Base-by-base conservation (phyloP, 768 basidiomycete species). In the Filobasidium wieringae region DNA sequence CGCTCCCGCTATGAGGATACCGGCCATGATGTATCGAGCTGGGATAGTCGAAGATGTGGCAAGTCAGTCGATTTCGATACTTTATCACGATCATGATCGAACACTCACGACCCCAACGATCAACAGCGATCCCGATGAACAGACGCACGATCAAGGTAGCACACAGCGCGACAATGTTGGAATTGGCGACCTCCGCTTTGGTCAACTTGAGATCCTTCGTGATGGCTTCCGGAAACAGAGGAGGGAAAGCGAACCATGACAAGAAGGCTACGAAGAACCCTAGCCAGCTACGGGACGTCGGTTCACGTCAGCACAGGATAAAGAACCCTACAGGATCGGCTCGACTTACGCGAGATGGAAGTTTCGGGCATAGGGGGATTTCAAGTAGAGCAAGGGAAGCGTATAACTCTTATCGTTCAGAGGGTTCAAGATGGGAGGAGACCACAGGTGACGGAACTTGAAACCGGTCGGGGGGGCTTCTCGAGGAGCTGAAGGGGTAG, bases 191-290 rank as follows among this genome's bases (percentile, higher is more conserved):
- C 68, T 82, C 74, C 5, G 67, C 73, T 8, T 74, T 61, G 4
- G 79, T 78, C 24, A 83, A 72, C 1, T 77, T 69, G 57, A 83
- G 75, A 68, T 83, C 81, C 26, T 66, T 63, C 61, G 77, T 78
- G 70, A 83, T 82, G 30, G 77, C 79, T 8, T 80, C 79, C 0
- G 81, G 79, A 33, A 81, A 77, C 15, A 83, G 77, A 0, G 82
- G 81, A n/a, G 81, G 76, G 63, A 83, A 82, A 1, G 81, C 81
- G 57, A 82, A 82, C 82, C 81, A 79, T 32, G 45, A 51, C n/a
- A 63, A 71, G 69, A 80, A 80, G 0, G 80, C 79, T n/a, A 78
- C 75, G 62, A 80, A 79, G 66, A 81, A 81, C 9, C 75, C 77
- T n/a, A 79, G 60, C 68, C 72, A 75, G n/a, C n/a, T n/a, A n/a